Evolutionary conservation across 139 green algal genomes (phyloP).

Genomic region (Cymbomonas tetramitiformis): DNA sequence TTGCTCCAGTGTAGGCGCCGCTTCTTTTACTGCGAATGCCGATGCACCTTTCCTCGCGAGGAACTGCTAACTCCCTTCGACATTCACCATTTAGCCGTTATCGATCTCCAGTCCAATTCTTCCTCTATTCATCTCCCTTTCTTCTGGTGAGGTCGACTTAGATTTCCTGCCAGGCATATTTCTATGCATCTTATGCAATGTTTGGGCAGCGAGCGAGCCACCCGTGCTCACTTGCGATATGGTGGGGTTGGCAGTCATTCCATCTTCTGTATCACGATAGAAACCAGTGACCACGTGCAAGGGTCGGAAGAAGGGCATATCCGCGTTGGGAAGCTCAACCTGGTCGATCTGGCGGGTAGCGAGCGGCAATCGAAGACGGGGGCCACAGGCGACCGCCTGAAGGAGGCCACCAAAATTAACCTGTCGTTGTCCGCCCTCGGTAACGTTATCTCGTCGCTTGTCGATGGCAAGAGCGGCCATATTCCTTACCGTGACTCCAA

Average conservation of each 20-base stretch:
- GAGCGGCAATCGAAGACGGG: slow-evolving; percentile 48
- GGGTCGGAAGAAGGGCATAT: slow-evolving; percentile 35
- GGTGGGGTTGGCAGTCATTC: slow-evolving; percentile 64
- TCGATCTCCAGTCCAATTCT: no score
- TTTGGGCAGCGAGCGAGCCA: no score
- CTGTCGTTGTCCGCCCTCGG: slow-evolving; percentile 63
- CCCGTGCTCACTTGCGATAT: no score
- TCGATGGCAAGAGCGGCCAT: slow-evolving; percentile 43
- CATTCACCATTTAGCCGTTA: no score
- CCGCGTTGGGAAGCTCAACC: slow-evolving; percentile 65
- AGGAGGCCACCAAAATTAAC: slow-evolving; percentile 66
- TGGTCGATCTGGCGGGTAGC: slow-evolving; percentile 73
- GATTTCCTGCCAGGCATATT: no score
- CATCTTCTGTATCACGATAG: slow-evolving; percentile 76
- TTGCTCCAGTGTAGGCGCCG: no score
- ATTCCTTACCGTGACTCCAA: slow-evolving; percentile 27
- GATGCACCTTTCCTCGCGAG: no score
- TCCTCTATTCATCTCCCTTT: no score
- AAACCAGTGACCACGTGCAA: slow-evolving; percentile 34
- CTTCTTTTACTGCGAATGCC: no score
- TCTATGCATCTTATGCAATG: no score
- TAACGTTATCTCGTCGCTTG: slow-evolving; percentile 47
- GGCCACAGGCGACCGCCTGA: slow-evolving; percentile 29
- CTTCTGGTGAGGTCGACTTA: no score
- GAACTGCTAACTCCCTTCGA: no score